A percentile compares a stretch with the other conserved stretches of the same genome.
phyloP scores from a whole-genome alignment of 768 basidiomycete species.

The Mrakia gelida region DNA sequence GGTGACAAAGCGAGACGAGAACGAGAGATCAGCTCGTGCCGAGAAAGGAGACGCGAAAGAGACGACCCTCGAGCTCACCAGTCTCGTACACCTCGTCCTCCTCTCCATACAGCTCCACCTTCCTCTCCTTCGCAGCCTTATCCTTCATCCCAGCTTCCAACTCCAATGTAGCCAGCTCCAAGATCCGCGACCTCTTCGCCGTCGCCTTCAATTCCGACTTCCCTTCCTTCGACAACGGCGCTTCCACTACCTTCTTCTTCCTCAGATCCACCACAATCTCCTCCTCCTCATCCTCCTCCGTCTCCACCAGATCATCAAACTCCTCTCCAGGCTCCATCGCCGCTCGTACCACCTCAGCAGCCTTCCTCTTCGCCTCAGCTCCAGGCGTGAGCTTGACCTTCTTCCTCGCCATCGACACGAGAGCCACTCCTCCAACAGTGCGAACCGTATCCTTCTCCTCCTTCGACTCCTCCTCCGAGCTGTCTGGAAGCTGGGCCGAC shows the following conservation, averaged over 20 bases:
- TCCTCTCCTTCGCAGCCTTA: background rate
- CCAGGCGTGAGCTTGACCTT: background rate
- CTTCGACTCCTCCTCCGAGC: background rate
- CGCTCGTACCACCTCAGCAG: background rate
- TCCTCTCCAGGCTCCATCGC: background rate
- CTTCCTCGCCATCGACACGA: background rate
- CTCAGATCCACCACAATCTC: background rate
- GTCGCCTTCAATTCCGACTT: too few relatives aligned
- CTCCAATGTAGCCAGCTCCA: background rate
- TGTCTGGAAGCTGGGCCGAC: background rate
- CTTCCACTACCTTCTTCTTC: background rate
- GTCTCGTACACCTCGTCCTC: background rate
- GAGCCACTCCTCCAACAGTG: background rate
- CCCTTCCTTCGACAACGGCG: background rate
- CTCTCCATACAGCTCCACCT: background rate
- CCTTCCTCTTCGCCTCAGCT: background rate
- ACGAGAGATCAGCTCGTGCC: background rate
- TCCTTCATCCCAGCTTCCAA: background rate
- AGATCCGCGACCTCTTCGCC: background rate
- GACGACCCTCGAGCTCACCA: background rate
- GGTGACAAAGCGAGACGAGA: background rate
- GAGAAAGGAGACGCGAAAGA: background rate
- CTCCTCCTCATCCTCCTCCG: background rate
- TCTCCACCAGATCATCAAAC: background rate
- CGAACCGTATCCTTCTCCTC: background rate